A percentile compares a stretch with the other conserved stretches of the same genome.
Conservation (phyloP, 2,329 filamentous ascomycete species). For the Hypocrella siamensis region DNA sequence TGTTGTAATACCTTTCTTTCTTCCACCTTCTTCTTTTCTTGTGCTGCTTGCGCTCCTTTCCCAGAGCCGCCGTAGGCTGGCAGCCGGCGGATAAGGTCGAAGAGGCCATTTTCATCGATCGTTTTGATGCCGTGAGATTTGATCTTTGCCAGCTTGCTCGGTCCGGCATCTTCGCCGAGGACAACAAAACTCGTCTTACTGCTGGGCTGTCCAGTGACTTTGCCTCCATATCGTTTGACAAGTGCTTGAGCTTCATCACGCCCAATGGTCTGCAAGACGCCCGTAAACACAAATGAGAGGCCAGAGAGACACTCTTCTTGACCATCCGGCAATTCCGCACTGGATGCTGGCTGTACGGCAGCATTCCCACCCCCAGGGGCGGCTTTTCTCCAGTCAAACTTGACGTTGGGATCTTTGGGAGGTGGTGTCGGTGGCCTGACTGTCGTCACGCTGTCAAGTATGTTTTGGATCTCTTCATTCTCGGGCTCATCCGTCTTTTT, state of each 20-base stretch:
- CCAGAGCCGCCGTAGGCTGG: slow-evolving; percentile 79
- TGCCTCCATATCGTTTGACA: slow-evolving; percentile 88
- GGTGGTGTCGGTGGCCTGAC: slow-evolving; percentile 76
- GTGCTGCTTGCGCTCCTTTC: slow-evolving; percentile 72
- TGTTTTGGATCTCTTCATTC: slow-evolving; percentile 57
- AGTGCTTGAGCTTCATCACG: slow-evolving; percentile 74
- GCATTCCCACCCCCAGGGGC: slow-evolving; percentile 41
- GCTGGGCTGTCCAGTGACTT: slow-evolving; percentile 72
- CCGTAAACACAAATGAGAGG: slow-evolving; percentile 89
- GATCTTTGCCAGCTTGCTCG: slow-evolving; percentile 84
- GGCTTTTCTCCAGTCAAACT: slow-evolving; percentile 65
- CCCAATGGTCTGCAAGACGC: slow-evolving; percentile 62
- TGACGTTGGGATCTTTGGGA: slow-evolving; percentile 48
- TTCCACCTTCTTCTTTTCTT: slow-evolving; percentile 72
- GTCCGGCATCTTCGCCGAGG: slow-evolving; percentile 78
- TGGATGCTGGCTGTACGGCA: slow-evolving; percentile 43
- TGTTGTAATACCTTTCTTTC: slow-evolving; percentile 68
- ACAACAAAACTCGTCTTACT: slow-evolving; percentile 91
- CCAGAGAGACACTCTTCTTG: slow-evolving; percentile 82
- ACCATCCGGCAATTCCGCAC: slow-evolving; percentile 63
- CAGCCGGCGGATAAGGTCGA: slow-evolving; percentile 65
- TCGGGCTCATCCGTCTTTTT: slow-evolving; percentile 55
- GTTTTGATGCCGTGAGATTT: slow-evolving; percentile 66
- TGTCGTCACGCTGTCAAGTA: slow-evolving; percentile 75
- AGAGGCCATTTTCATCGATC: slow-evolving; percentile 85